Evolutionary conservation across 148 eudicot species (phyloP).

Genomic region (Silene conica): DNA sequence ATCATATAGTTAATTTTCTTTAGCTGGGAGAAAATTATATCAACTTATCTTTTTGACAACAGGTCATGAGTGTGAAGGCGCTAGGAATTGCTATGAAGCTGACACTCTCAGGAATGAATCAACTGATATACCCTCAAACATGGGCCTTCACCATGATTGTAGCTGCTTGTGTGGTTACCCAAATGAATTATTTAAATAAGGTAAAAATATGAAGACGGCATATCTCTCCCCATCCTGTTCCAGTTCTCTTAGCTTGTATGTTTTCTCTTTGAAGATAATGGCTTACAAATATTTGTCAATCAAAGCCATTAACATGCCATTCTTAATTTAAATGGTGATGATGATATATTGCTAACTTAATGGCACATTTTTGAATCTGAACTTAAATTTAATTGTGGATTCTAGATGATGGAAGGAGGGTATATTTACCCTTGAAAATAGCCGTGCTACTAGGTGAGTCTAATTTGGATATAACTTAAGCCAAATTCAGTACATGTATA

Average conservation of each 20-base stretch:
- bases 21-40: conserved; percentile 13
- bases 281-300: neutral
- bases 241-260: neutral
- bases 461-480: neutral
- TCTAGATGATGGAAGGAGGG: neutral
- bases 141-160: conserved; percentile 68
- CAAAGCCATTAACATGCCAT: neutral
- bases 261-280: neutral
- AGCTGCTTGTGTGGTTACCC: conserved; percentile 58
- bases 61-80: conserved; percentile 92
- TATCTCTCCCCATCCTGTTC: neutral
- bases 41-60: conserved; percentile 23
- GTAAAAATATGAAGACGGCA: conserved; percentile 21
- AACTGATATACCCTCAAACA: conserved; percentile 70
- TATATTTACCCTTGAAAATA: neutral
- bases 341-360: neutral
- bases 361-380: neutral
- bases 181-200: conserved; percentile 83
- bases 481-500: neutral
- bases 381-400: neutral
- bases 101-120: conserved; percentile 72
- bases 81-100: conserved; percentile 77
- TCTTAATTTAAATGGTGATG: neutral
- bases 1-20: neutral
- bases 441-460: neutral